These are phyloP conservation scores for Podospora didyma DNA, from an alignment of 495 filamentous ascomycete species.

Conservation along the genomic window DNA sequence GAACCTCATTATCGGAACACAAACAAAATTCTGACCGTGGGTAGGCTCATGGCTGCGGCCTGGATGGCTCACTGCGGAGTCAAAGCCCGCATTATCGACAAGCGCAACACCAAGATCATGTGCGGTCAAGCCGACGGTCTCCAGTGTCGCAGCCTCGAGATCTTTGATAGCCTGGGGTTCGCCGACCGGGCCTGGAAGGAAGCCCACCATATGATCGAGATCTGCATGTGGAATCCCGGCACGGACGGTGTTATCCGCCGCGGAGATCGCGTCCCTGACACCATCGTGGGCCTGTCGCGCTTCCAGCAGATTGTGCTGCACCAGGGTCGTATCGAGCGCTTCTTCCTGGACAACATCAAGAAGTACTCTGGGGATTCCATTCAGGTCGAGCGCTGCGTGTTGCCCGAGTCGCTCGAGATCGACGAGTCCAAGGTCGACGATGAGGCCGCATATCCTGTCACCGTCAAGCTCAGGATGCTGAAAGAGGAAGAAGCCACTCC, in stretches of 20 bases:
- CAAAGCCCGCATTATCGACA: slow-evolving; percentile 58
- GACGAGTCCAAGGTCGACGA: slow-evolving; percentile 46
- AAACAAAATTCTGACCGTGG: background rate
- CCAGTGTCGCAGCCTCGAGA: slow-evolving; percentile 52
- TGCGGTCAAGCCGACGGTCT: slow-evolving; percentile 25
- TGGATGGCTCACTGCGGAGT: slow-evolving; percentile 61
- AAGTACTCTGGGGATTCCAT: slow-evolving; percentile 39
- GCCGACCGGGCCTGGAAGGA: slow-evolving; percentile 58
- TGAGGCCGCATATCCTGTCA: slow-evolving; percentile 50
- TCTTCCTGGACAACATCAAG: slow-evolving; percentile 49
- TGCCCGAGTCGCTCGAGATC: slow-evolving; percentile 43
- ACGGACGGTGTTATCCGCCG: slow-evolving; percentile 49
- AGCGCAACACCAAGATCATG: slow-evolving; percentile 36
- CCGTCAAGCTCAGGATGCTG: slow-evolving; percentile 42
- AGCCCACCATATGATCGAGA: slow-evolving; percentile 49
- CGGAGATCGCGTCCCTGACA: slow-evolving; percentile 47
- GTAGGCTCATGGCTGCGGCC: slow-evolving; percentile 53
- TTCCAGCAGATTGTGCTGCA: slow-evolving; percentile 53
- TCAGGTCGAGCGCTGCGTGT: slow-evolving; percentile 48
- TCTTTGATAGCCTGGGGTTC: slow-evolving; percentile 65
- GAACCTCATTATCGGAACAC: background rate
- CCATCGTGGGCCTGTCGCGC: slow-evolving; percentile 46
- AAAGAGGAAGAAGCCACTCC: slow-evolving; percentile 43
- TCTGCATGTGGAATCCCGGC: slow-evolving; percentile 46
- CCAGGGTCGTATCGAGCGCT: slow-evolving; percentile 55